phyloP scores from a whole-genome alignment of 768 basidiomycete species.

The Rubroboletus satanas region DNA sequence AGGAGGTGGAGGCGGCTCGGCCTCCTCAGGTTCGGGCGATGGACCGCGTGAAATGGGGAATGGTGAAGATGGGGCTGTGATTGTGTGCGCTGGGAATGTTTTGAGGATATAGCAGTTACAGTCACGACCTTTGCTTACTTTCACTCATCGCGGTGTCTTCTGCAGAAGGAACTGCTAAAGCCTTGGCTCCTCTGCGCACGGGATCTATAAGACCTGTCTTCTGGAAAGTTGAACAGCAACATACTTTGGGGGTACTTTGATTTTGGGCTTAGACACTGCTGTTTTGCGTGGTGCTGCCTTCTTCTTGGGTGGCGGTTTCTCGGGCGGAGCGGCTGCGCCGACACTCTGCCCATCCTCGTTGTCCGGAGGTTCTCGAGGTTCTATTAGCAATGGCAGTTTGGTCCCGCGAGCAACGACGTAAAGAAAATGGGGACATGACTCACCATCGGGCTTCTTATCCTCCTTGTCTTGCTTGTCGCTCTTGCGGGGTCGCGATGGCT shows the following conservation, averaged over 20 bases:
- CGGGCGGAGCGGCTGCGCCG: conserved; percentile 17
- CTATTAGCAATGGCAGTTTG: conserved; percentile 16
- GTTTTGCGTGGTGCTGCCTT: conserved; percentile 44
- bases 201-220: not conserved
- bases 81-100: conserved; percentile 47
- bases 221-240: conserved; percentile 1
- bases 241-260: conserved; percentile 30
- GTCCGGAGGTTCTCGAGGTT: conserved; percentile 30
- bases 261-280: conserved; percentile 34
- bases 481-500: conserved; percentile 52
- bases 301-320: conserved; percentile 46
- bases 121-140: conserved; percentile 39
- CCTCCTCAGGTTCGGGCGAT: conserved; percentile 50
- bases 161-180: conserved; percentile 33
- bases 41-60: conserved; percentile 35
- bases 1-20: conserved; percentile 29
- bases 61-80: conserved; percentile 73
- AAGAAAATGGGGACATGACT: conserved; percentile 28
- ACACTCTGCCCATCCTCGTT: conserved; percentile 18
- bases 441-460: conserved; percentile 47
- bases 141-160: conserved; percentile 61
- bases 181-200: conserved; percentile 29
- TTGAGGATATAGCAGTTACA: conserved; percentile 1
- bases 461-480: conserved; percentile 43
- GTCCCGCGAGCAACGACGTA: conserved; percentile 13